Evolutionary conservation across 75 land plant genomes (phyloP), one percentile per base, ranked within the genome.

Genomic region (Chamaecyparis obtusa): DNA sequence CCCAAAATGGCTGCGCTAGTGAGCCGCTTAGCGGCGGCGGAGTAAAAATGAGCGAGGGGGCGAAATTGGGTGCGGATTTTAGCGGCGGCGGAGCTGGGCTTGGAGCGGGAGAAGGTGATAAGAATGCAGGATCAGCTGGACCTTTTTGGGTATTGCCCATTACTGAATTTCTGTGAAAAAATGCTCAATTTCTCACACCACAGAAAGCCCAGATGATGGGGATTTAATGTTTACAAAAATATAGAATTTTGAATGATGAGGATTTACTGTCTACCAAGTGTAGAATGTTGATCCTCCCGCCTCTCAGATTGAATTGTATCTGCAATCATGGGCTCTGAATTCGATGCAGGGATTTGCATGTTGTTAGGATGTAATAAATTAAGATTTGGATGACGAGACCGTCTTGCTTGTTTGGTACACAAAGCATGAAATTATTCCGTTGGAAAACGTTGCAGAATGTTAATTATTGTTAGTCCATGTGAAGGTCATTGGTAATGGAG

Each of bases 391-490:
- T 19, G n/a, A 67, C 1, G 30, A 67, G 24, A 67, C 5, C 0
- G 24, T 0, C 71, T 67, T 67, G n/a, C 71, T 67, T 67, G 27
- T 67, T 67, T 1, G 71, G n/a, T 67, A 67, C 71, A 67, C 71
- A 67, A 67, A 67, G 71, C 71, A 67, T 67, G 71, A 67, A 67
- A 67, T 67, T 67, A 67, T 67, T 67, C 71, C n/a, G n/a, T 67
- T 19, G 71, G n/a, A 5, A n/a, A 67, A 67, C n/a, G n/a, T 67
- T 67, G 67, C 24, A 21, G 67, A 19, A 60, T 2, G 67, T 60
- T 60, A n/a, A n/a, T n/a, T n/a, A n/a, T n/a, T 24, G 0, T 39
- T 39, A 5, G 69, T 64, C 6, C 69, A 19, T 21, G 71, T 67
- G 71, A 51, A 51, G 54, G 5, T 67, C n/a, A 27, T 19, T 21